Conservation (phyloP, 139 green algal species). For the Micractinium sp. region DNA sequence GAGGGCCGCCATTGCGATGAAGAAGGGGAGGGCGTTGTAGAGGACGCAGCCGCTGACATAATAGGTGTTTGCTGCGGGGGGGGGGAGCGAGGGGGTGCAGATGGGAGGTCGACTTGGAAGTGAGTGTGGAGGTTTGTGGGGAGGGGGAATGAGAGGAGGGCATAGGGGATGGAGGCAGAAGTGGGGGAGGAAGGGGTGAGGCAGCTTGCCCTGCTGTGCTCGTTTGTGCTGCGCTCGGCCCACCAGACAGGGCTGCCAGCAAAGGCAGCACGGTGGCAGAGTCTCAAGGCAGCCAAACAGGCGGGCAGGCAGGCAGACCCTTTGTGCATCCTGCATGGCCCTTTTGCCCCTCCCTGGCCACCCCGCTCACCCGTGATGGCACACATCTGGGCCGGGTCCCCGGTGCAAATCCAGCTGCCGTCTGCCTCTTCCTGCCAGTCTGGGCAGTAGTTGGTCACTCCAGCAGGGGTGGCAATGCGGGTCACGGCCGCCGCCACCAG, state of each 20-base stretch:
- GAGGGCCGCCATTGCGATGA: slow-evolving; percentile 7
- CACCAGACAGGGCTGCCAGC: not conserved
- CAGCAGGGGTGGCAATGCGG: slow-evolving; percentile 37
- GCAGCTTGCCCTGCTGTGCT: not conserved
- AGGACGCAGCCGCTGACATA: slow-evolving; percentile 41
- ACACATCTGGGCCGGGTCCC: too few relatives aligned
- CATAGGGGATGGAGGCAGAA: not conserved
- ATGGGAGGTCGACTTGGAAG: too few relatives aligned
- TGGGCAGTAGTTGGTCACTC: slow-evolving; percentile 21
- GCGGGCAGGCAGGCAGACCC: not conserved
- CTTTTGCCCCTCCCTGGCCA: too few relatives aligned
- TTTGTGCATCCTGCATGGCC: too few relatives aligned
- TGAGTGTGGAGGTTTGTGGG: too few relatives aligned
- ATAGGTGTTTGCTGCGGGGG: slow-evolving; percentile 14
- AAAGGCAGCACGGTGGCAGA: not conserved
- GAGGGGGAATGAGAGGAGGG: not conserved
- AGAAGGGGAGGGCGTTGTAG: slow-evolving; percentile 24
- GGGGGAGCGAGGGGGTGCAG: too few relatives aligned
- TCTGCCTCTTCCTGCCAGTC: not conserved
- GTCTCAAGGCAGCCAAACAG: not conserved
- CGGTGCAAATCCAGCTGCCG: too few relatives aligned
- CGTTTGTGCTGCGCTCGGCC: not conserved
- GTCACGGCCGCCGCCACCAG: slow-evolving; percentile 30
- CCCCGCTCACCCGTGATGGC: slow-evolving; percentile 15
- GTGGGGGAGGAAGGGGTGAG: too few relatives aligned